These are phyloP conservation scores for Zoysia matrella DNA, from an alignment of 202 grass and related monocot genomes.

Conservation along the genomic window DNA sequence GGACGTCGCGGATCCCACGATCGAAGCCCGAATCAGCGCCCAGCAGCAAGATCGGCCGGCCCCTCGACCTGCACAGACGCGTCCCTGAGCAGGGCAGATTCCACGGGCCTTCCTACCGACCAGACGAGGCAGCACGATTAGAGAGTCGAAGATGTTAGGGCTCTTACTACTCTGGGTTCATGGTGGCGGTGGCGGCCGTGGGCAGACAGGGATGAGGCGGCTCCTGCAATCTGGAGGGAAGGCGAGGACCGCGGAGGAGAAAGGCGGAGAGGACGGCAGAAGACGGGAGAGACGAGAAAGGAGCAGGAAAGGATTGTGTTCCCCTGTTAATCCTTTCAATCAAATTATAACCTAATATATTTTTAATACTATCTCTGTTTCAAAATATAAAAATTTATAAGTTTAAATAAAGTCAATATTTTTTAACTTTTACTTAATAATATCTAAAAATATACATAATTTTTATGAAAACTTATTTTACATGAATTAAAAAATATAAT, in stretches of 20 bases:
- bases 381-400: too few relatives aligned
- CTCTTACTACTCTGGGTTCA: conserved; percentile 63
- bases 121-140: neutral
- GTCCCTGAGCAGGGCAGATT: neutral
- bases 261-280: neutral
- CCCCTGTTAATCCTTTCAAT: too few relatives aligned
- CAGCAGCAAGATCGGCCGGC: conserved; percentile 37
- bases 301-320: conserved; percentile 39
- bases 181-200: conserved; percentile 27
- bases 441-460: too few relatives aligned
- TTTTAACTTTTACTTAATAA: too few relatives aligned
- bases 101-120: neutral
- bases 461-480: too few relatives aligned
- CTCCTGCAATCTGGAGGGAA: conserved; percentile 17
- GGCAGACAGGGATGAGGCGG: neutral
- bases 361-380: too few relatives aligned
- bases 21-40: conserved; percentile 13
- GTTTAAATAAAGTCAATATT: too few relatives aligned
- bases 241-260: conserved; percentile 16
- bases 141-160: neutral
- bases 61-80: neutral
- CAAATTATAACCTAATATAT: too few relatives aligned
- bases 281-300: neutral
- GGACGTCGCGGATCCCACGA: conserved; percentile 9
- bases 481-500: too few relatives aligned